A percentile compares a stretch with the other conserved stretches of the same genome.
phyloP scores from a whole-genome alignment of 2,329 filamentous ascomycete species.

The Venturia pyrina region DNA sequence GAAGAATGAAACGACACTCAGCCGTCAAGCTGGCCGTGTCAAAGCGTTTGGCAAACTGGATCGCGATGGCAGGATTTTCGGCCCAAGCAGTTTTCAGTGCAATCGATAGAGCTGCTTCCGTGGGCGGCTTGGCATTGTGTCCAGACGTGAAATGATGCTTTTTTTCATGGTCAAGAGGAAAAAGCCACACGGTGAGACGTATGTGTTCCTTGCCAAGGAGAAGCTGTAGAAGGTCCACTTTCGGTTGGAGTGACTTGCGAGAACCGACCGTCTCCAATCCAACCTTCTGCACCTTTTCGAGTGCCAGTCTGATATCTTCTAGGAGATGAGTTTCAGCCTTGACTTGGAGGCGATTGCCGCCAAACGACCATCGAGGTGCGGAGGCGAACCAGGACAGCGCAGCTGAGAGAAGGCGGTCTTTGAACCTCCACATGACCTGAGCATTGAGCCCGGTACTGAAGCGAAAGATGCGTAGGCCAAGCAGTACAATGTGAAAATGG shows the following conservation, averaged over 20 bases:
- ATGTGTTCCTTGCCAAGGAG: slow-evolving; percentile 77
- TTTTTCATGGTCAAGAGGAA: slow-evolving; percentile 59
- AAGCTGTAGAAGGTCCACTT: slow-evolving; percentile 72
- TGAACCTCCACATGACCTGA: slow-evolving; percentile 67
- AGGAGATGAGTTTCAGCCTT: slow-evolving; percentile 85
- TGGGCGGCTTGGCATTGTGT: slow-evolving; percentile 30
- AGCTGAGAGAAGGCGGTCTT: slow-evolving; percentile 79
- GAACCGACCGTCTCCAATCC: slow-evolving; percentile 39
- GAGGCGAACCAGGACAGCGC: slow-evolving; percentile 77
- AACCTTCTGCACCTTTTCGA: slow-evolving; percentile 55
- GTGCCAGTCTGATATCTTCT: slow-evolving; percentile 57
- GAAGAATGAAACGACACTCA: slow-evolving; percentile 69
- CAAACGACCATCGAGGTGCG: slow-evolving; percentile 71
- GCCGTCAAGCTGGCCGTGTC: slow-evolving; percentile 60
- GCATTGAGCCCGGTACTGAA: slow-evolving; percentile 56
- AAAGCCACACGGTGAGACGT: slow-evolving; percentile 81
- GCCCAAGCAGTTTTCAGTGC: slow-evolving; percentile 77
- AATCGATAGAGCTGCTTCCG: slow-evolving; percentile 46
- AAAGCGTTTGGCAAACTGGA: slow-evolving; percentile 74
- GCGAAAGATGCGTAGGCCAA: slow-evolving; percentile 68
- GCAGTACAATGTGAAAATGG: slow-evolving; percentile 79
- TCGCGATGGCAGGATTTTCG: slow-evolving; percentile 75
- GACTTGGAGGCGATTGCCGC: slow-evolving; percentile 83
- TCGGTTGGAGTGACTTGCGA: slow-evolving; percentile 59
- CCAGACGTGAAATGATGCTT: slow-evolving; percentile 41